Evolutionary conservation across 2,329 filamentous ascomycete genomes (phyloP).

Genomic region (Curvularia sp.): DNA sequence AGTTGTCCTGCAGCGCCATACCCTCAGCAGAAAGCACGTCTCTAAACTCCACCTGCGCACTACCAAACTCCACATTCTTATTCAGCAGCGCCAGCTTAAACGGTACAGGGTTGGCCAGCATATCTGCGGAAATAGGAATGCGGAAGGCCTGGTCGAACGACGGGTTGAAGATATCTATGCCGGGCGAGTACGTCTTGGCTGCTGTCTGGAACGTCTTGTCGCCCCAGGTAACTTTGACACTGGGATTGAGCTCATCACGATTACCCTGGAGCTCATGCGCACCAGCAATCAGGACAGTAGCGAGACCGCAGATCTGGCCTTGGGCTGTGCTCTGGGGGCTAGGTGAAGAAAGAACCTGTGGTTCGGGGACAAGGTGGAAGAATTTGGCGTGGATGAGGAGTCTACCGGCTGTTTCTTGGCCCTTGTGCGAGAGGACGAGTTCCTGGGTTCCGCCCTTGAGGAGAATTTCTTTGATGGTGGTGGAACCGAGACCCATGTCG

Average conservation of each 20-base stretch:
- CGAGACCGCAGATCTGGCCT: constrained; percentile 50
- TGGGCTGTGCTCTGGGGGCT: constrained; percentile 29
- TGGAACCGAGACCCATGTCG: constrained; percentile 54
- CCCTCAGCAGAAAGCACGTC: constrained; percentile 36
- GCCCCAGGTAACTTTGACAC: constrained; percentile 55
- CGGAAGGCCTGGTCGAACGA: constrained; percentile 56
- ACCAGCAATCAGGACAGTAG: constrained; percentile 55
- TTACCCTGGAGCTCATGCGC: constrained; percentile 53
- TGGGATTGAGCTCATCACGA: constrained; percentile 56
- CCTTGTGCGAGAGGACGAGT: constrained; percentile 50
- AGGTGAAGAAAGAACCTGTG: constrained; percentile 40
- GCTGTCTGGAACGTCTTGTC: constrained; percentile 53
- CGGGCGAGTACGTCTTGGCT: constrained; percentile 54
- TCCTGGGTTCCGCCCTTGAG: constrained; percentile 54
- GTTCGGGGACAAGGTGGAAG: constrained; percentile 52
- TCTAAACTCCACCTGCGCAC: constrained; percentile 34
- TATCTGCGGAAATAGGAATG: constrained; percentile 51
- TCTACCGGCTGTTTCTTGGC: constrained; percentile 46
- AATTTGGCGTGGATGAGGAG: constrained; percentile 52
- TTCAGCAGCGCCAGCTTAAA: constrained; percentile 42
- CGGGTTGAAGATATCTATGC: constrained; percentile 59
- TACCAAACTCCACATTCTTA: constrained; percentile 36
- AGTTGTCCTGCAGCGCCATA: constrained; percentile 28
- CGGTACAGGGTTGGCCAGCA: constrained; percentile 29
- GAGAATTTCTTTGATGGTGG: constrained; percentile 53